Percentiles rank a stretch among this genome's conserved stretches.
phyloP scores from a whole-genome alignment of 1,139 yeast species.

The Protomyces lactucae-debilis region DNA sequence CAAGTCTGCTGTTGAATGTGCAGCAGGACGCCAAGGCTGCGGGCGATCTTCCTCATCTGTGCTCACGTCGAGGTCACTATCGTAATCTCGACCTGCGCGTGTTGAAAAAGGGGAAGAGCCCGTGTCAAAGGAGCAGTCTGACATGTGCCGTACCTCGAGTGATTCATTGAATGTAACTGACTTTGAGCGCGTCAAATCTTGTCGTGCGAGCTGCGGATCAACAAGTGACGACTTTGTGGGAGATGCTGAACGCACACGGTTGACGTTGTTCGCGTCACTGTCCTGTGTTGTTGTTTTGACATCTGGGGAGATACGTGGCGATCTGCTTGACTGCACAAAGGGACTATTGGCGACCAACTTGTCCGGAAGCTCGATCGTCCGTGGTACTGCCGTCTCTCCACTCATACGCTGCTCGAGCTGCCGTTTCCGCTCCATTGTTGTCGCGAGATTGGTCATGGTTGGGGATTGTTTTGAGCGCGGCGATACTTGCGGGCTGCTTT shows the following conservation, averaged over 20 bases:
- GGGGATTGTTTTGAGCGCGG: slow-evolving; percentile 10
- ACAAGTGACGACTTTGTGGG: slow-evolving; percentile 16
- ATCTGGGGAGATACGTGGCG: neutral
- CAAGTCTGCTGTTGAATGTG: neutral
- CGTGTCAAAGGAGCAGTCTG: slow-evolving; percentile 16
- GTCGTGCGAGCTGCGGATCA: neutral
- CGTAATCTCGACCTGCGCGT: neutral
- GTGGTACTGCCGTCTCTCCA: neutral
- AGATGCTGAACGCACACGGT: neutral
- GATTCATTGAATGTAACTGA: slow-evolving; percentile 24
- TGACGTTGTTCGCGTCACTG: neutral
- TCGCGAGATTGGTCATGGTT: slow-evolving; percentile 14
- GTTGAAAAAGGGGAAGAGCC: slow-evolving; percentile 18
- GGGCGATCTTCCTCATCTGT: neutral
- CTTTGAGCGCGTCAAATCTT: slow-evolving; percentile 4
- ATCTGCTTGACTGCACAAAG: neutral
- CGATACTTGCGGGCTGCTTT: neutral
- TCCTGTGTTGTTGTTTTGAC: neutral
- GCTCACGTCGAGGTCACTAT: neutral
- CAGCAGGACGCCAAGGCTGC: neutral
- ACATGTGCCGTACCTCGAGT: slow-evolving; percentile 22
- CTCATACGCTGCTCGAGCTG: neutral
- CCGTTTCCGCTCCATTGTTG: neutral
- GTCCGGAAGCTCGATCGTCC: slow-evolving; percentile 2
- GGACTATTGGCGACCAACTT: neutral